Evolutionary conservation across 192 early-diverging fungal species (phyloP).

Genomic region (Backusella australiensis): DNA sequence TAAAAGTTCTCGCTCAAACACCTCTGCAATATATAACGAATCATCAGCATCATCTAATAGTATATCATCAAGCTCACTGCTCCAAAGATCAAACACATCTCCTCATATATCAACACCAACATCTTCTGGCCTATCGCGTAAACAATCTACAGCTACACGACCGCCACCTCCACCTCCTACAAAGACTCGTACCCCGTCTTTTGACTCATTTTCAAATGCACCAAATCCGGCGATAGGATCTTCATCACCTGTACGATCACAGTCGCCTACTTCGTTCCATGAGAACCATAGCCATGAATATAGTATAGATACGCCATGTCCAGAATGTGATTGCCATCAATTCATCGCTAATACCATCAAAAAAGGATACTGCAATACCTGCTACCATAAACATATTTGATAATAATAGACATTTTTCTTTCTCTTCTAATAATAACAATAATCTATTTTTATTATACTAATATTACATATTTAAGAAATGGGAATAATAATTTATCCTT

Average conservation of each 20-base stretch:
- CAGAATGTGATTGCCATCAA: slow-evolving; percentile 5
- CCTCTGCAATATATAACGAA: slow-evolving; percentile 5
- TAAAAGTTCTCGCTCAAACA: not conserved
- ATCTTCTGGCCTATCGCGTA: not conserved
- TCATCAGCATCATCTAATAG: not conserved
- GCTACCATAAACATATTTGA: slow-evolving; percentile 6
- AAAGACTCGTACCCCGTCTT: not conserved
- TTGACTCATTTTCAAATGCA: not conserved
- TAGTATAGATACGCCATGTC: not conserved
- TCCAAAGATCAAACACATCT: not conserved
- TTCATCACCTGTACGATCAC: not conserved
- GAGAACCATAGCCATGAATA: not conserved
- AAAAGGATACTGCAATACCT: slow-evolving; percentile 5
- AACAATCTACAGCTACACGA: not conserved
- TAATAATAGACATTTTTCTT: not conserved
- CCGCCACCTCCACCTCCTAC: not conserved
- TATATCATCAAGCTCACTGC: not conserved
- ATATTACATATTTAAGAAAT: not conserved
- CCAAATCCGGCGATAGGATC: not conserved
- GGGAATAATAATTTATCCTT: not conserved
- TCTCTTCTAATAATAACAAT: not conserved
- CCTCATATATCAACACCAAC: not conserved
- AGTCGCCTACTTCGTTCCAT: not conserved
- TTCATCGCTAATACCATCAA: slow-evolving; percentile 6
- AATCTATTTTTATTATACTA: slow-evolving; percentile 5